A percentile compares a stretch with the other conserved stretches of the same genome.
Conservation (phyloP, 306 rosid species). For the Quercus engelmannii region DNA sequence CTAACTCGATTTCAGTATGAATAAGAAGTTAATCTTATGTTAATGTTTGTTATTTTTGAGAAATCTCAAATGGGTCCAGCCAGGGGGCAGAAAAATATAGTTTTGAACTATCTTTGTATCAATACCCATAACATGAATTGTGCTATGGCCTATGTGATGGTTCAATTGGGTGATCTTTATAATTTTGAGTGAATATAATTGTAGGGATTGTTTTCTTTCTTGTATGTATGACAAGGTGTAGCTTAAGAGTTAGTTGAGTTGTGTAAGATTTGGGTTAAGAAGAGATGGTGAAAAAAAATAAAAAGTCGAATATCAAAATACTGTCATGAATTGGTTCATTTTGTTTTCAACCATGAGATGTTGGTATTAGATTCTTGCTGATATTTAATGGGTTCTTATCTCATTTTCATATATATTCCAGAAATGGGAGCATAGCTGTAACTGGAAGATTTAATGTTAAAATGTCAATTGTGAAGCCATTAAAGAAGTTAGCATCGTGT, state of each 20-base stretch:
- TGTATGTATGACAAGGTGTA: neutral
- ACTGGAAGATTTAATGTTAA: conserved; percentile 18
- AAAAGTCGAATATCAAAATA: too few relatives aligned
- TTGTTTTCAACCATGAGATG: neutral
- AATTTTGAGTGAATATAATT: neutral
- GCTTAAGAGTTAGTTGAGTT: neutral
- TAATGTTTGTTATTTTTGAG: too few relatives aligned
- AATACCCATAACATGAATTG: neutral
- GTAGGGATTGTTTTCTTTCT: neutral
- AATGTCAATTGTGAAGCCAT: conserved; percentile 41
- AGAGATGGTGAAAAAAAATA: neutral
- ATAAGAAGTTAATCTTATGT: too few relatives aligned
- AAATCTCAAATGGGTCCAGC: too few relatives aligned
- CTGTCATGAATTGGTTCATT: neutral
- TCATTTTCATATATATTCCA: neutral
- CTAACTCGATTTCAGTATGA: too few relatives aligned
- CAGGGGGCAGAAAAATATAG: too few relatives aligned
- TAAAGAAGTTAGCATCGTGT: conserved; percentile 47
- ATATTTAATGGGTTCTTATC: neutral
- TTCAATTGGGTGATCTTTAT: neutral
- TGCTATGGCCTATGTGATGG: neutral
- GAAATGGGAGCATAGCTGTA: neutral
- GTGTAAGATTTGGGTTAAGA: neutral
- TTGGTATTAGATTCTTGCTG: neutral
- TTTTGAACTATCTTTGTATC: too few relatives aligned